Conservation (phyloP, 1,284 basidiomycete species). For the Ganoderma meredithae region DNA sequence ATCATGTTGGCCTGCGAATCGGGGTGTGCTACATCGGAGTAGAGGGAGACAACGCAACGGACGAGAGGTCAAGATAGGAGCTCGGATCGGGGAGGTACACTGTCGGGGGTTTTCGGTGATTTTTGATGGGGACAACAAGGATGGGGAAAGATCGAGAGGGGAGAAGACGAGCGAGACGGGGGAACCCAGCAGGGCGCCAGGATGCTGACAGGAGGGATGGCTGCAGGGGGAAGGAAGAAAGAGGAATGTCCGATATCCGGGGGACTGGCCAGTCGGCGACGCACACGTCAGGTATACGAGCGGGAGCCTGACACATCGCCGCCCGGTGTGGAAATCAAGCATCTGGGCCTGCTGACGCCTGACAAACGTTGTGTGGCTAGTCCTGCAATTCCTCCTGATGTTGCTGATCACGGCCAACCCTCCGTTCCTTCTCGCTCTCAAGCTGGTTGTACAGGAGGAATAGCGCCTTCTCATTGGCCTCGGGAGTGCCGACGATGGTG, state of each 20-base stretch:
- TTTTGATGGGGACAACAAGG: slow-evolving; percentile 26
- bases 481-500: slow-evolving; percentile 96
- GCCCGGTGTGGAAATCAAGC: slow-evolving; percentile 23
- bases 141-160: slow-evolving; percentile 17
- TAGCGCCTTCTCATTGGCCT: slow-evolving; percentile 95
- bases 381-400: slow-evolving; percentile 56
- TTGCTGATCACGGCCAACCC: slow-evolving; percentile 82
- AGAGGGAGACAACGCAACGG: slow-evolving; percentile 19
- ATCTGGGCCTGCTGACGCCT: slow-evolving; percentile 19
- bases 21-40: slow-evolving; percentile 30
- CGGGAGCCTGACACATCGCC: slow-evolving; percentile 14
- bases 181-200: slow-evolving; percentile 1
- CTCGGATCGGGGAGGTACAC: slow-evolving; percentile 28
- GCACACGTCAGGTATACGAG: slow-evolving; percentile 3
- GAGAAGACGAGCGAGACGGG: slow-evolving; percentile 15
- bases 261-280: slow-evolving; percentile 6
- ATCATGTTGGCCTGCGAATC: slow-evolving; percentile 33
- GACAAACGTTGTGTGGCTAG: slow-evolving; percentile 27
- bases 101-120: slow-evolving; percentile 25
- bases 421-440: slow-evolving; percentile 94
- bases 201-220: slow-evolving; percentile 8
- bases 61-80: slow-evolving; percentile 28
- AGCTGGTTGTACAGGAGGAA: slow-evolving; percentile 98
- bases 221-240: not conserved
- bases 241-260: slow-evolving; percentile 13